These are phyloP conservation scores for Trichosphaerium sp. DNA, from an alignment of 78 protist genomes.

Conservation along the genomic window DNA sequence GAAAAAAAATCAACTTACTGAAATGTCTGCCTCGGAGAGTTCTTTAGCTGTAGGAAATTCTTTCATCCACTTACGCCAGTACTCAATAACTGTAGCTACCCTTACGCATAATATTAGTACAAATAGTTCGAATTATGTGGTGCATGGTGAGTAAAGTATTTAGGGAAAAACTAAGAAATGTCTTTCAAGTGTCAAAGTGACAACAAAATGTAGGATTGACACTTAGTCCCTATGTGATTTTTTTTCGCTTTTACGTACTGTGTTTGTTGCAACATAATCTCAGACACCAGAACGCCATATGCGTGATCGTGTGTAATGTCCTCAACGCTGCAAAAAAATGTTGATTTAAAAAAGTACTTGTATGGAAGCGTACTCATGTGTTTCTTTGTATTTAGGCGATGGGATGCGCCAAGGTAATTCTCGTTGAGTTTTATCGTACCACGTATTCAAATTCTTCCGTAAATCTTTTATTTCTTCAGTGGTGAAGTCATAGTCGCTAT, in stretches of 20 bases:
- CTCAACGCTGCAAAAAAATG: neutral
- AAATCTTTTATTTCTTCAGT: constrained; percentile 1
- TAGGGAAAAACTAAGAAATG: neutral
- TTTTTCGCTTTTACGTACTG: constrained; percentile 14
- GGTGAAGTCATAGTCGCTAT: constrained; percentile 21
- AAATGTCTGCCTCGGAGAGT: constrained; percentile 34
- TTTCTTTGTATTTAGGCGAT: no score
- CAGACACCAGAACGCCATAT: constrained; percentile 72
- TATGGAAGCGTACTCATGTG: neutral
- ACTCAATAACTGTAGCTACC: constrained; percentile 32
- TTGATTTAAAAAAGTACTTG: neutral
- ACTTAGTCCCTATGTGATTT: neutral
- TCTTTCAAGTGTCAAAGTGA: neutral
- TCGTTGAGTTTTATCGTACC: constrained; percentile 29
- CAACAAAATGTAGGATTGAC: neutral
- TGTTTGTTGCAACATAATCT: constrained; percentile 83
- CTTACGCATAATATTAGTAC: neutral
- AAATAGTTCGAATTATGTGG: no score
- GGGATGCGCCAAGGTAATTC: constrained; percentile 52
- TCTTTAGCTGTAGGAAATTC: constrained; percentile 62
- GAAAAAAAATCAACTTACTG: constrained; percentile 5
- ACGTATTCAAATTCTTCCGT: constrained; percentile 6
- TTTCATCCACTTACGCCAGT: constrained; percentile 38
- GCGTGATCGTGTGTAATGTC: neutral
- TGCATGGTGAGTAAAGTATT: neutral